Percentiles rank a stretch among this genome's conserved stretches.
Evolutionary conservation across 179 eudicot genomes (phyloP).

Genomic region (Vitellaria paradoxa): DNA sequence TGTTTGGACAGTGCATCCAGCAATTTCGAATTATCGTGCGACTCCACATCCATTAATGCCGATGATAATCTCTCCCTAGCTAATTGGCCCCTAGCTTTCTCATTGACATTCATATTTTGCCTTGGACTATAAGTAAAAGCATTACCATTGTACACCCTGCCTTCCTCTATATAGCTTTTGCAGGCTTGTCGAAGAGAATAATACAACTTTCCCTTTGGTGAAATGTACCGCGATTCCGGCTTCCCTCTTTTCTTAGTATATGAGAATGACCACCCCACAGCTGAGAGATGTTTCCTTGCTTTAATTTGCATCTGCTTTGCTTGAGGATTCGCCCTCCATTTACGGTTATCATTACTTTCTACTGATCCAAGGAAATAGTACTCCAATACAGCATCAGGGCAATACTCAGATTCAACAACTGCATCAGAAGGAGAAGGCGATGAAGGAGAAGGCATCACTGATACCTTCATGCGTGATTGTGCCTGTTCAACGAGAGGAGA

Average conservation of each 20-base stretch:
- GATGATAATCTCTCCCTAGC: constrained; percentile 10
- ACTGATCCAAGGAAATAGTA: constrained; percentile 23
- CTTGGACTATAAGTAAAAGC: constrained; percentile 14
- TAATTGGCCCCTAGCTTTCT: constrained; percentile 20
- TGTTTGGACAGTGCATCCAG: background rate
- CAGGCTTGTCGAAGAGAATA: constrained; percentile 54
- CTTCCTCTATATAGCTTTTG: constrained; percentile 27
- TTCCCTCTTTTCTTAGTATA: constrained; percentile 24
- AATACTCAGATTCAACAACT: constrained; percentile 40
- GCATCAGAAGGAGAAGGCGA: background rate
- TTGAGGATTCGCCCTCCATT: background rate
- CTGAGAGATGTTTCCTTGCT: constrained; percentile 63
- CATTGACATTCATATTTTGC: constrained; percentile 8
- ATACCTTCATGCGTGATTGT: background rate
- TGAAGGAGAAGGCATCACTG: background rate
- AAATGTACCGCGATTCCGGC: constrained; percentile 41
- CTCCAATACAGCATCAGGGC: constrained; percentile 45
- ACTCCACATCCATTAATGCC: constrained; percentile 12
- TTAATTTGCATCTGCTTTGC: constrained; percentile 19
- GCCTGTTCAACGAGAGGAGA: constrained; percentile 9
- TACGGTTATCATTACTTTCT: background rate
- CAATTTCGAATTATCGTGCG: constrained; percentile 6
- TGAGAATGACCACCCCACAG: constrained; percentile 71
- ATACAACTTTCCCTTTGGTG: constrained; percentile 46
- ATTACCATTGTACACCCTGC: constrained; percentile 2